phyloP scores from a whole-genome alignment of 192 early-diverging fungal genomes.

The Linnemannia elongata region DNA sequence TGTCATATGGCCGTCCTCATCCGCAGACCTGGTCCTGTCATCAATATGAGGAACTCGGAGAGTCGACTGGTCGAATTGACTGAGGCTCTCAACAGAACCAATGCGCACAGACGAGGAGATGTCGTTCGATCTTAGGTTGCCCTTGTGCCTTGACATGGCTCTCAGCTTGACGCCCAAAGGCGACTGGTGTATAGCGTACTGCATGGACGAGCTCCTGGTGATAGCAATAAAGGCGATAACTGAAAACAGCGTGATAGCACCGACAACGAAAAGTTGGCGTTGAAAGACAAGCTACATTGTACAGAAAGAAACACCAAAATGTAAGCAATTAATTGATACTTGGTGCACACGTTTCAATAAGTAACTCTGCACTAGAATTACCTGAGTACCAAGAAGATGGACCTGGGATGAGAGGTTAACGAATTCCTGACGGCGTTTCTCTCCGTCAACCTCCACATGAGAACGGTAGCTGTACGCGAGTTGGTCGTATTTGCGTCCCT shows the following conservation, averaged over 20 bases:
- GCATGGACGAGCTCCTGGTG: constrained; percentile 58
- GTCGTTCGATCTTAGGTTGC: neutral
- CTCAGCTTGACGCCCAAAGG: constrained; percentile 44
- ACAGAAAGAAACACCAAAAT: neutral
- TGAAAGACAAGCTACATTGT: constrained; percentile 58
- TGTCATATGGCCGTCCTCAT: constrained; percentile 23
- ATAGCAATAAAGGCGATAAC: constrained; percentile 57
- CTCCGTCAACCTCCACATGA: constrained; percentile 57
- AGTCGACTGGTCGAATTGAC: constrained; percentile 35
- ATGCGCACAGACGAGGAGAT: constrained; percentile 37
- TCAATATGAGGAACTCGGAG: constrained; percentile 4
- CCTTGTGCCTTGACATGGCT: constrained; percentile 40
- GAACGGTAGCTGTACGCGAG: constrained; percentile 54
- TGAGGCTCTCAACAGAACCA: constrained; percentile 43
- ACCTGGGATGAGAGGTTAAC: constrained; percentile 58
- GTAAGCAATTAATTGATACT: neutral
- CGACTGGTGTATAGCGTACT: constrained; percentile 52
- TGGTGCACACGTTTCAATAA: neutral
- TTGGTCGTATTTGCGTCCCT: constrained; percentile 66
- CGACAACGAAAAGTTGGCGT: constrained; percentile 54
- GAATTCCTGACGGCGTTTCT: constrained; percentile 57
- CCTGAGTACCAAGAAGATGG: constrained; percentile 63
- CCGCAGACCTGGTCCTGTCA: neutral
- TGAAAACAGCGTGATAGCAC: constrained; percentile 49
- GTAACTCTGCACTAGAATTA: neutral